Evolutionary conservation across 768 basidiomycete species (phyloP).

Genomic region (Russula griseocarnosa): DNA sequence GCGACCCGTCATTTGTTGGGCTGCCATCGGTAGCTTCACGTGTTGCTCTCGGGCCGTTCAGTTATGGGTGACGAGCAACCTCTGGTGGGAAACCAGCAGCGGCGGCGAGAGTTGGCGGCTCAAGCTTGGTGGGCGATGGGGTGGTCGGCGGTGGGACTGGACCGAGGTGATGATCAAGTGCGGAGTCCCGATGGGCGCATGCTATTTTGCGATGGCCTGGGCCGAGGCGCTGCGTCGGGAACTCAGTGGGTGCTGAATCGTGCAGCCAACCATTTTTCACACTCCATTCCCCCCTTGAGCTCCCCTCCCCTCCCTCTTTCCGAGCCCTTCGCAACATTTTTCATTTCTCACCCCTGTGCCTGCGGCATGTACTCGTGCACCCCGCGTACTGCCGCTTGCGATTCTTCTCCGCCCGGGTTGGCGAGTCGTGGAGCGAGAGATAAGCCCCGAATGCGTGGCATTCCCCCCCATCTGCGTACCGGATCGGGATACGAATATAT

Average conservation of each 20-base stretch:
- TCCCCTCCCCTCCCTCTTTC: background rate
- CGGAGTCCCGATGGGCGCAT: constrained; percentile 63
- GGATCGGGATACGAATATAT: background rate
- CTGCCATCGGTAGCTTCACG: constrained; percentile 84
- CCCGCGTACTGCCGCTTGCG: no score
- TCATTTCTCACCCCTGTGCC: constrained; percentile 13
- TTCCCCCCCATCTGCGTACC: background rate
- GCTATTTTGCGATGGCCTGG: constrained; percentile 85
- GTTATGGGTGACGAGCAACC: constrained; percentile 94
- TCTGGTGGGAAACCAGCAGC: constrained; percentile 36
- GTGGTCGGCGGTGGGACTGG: constrained; percentile 79
- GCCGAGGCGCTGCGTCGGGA: constrained; percentile 43
- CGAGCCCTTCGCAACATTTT: background rate
- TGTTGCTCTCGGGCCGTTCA: constrained; percentile 79
- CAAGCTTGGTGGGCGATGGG: constrained; percentile 41
- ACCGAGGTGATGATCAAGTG: constrained; percentile 62
- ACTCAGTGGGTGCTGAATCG: constrained; percentile 29
- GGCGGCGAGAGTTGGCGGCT: constrained; percentile 23
- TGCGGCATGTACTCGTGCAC: background rate
- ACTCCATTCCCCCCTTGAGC: no score
- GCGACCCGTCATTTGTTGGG: constrained; percentile 86
- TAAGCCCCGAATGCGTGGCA: background rate
- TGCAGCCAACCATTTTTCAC: background rate
- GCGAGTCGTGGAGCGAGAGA: background rate
- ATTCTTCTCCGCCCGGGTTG: background rate